phyloP scores from a whole-genome alignment of 2,329 filamentous ascomycete species.

The Epichloe glyceriae region DNA sequence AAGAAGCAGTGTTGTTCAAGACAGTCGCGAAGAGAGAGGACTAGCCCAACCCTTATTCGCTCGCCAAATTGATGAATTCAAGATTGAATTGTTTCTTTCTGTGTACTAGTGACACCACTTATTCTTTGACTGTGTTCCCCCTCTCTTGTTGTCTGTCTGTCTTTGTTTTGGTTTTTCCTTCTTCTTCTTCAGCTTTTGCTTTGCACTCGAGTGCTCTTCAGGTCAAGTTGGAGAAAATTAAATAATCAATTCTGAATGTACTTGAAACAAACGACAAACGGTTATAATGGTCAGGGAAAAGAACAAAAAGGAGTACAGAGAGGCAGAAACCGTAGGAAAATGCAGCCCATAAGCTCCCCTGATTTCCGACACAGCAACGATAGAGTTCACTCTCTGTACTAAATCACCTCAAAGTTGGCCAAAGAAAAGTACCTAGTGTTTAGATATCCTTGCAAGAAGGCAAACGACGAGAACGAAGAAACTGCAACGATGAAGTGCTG shows the following conservation, averaged over 20 bases:
- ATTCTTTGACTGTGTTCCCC: conserved; percentile 1
- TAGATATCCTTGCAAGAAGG: conserved; percentile 10
- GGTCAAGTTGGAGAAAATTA: conserved; percentile 21
- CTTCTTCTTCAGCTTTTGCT: conserved; percentile 16
- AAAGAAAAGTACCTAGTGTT: conserved; percentile 6
- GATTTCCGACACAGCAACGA: conserved; percentile 21
- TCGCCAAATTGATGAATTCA: conserved; percentile 3
- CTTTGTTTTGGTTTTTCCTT: conserved; percentile 9
- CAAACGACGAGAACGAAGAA: conserved; percentile 10
- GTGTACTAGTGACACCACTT: conserved; percentile 6
- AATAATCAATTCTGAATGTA: conserved; percentile 44
- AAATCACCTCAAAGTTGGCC: conserved; percentile 17
- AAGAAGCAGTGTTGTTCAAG: conserved; percentile 7
- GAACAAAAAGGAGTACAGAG: conserved; percentile 28
- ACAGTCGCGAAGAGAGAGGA: conserved; percentile 5
- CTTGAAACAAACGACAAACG: conserved; percentile 22
- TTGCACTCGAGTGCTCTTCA: conserved; percentile 26
- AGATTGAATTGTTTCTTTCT: conserved; percentile 7
- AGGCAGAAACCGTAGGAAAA: conserved; percentile 21
- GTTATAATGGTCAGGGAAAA: conserved; percentile 21
- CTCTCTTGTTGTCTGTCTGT: not conserved
- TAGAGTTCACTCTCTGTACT: conserved; percentile 18
- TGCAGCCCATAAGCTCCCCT: conserved; percentile 24
- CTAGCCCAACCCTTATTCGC: not conserved
- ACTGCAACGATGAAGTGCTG: conserved; percentile 1